Evolutionary conservation across 805 yeast species (phyloP), one percentile per base, ranked within the genome.

Genomic region (Brettanomyces sp.): DNA sequence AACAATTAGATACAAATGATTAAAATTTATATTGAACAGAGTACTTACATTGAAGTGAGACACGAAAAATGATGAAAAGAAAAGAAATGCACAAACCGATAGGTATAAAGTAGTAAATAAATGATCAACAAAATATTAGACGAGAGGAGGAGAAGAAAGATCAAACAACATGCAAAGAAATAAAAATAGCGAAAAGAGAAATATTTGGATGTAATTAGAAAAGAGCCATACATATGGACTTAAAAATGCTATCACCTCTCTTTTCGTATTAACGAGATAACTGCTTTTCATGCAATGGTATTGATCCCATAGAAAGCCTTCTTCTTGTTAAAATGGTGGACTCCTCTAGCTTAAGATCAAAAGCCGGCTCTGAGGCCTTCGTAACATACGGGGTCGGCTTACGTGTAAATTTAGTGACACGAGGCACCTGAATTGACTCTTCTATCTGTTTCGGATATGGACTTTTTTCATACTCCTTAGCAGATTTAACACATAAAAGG

Each of bases 291-390:
- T 36, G 23, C 8, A 36, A 37, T 11, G 37, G 39, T 23, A 37
- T 9, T 18, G 21, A 35, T 23, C n/a, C 23, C 32, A 28, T 7
- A 28, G 55, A 47, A 14, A 52, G 48, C 49, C 70, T 70, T 42
- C 88, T 66, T 45, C 88, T 67, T 41, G 79, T 74, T 36, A 83
- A 63, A 49, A 83, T 62, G 32, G 82, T 81, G 39, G 86, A 79
- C 21, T 82, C 82, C 46, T 78, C 79, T 55, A 83, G 60, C 49
- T 76, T 78, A 48, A 83, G 67, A 45, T 82, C 83, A 52, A 82
- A 50, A 4, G 35, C 13, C 4, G 43, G 38, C 22, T n/a, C 22
- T 35, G 37, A n/a, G 12, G 44, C 39, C 35, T 48, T 49, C 34
- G 38, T 42, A 13, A 48, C 34, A 36, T 48, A 52, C n/a, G 56